Evolutionary conservation across 2,329 filamentous ascomycete species (phyloP).

Genomic region (Pestalotiopsis sp.): DNA sequence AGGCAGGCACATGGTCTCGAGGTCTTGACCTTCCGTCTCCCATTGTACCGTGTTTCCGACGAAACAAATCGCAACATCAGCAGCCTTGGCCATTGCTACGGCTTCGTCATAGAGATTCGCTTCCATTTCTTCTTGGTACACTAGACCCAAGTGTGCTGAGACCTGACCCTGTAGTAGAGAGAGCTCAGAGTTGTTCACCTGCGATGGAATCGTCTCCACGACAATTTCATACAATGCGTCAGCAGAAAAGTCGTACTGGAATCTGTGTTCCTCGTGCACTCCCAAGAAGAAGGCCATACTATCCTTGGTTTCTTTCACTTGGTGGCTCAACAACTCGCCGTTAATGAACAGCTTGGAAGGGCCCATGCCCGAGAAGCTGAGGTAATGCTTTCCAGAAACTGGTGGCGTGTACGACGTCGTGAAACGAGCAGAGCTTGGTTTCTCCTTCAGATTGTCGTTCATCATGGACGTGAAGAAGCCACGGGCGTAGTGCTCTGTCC

Average conservation of each 20-base stretch:
- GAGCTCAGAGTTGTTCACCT: constrained; percentile 7
- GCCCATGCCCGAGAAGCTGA: constrained; percentile 7
- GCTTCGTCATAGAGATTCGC: not conserved
- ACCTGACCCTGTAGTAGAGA: not conserved
- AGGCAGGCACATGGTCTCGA: not conserved
- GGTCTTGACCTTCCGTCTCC: constrained; percentile 8
- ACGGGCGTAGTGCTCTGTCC: not conserved
- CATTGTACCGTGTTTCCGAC: constrained; percentile 10
- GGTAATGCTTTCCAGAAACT: not conserved
- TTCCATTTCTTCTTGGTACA: constrained; percentile 3
- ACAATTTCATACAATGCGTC: not conserved
- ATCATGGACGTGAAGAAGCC: constrained; percentile 4
- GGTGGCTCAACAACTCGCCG: not conserved
- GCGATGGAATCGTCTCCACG: not conserved
- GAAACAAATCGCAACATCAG: not conserved
- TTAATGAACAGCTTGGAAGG: constrained; percentile 8
- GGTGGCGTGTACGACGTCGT: not conserved
- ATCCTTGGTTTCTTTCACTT: not conserved
- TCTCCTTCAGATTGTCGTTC: not conserved
- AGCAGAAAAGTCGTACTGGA: not conserved
- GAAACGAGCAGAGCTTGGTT: constrained; percentile 1
- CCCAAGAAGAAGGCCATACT: constrained; percentile 4
- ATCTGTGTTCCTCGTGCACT: constrained; percentile 7
- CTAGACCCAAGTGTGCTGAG: not conserved
- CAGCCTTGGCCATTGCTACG: not conserved